These are phyloP conservation scores for Trichophyton verrucosum DNA, from an alignment of 2,329 filamentous ascomycete species.

Conservation along the genomic window DNA sequence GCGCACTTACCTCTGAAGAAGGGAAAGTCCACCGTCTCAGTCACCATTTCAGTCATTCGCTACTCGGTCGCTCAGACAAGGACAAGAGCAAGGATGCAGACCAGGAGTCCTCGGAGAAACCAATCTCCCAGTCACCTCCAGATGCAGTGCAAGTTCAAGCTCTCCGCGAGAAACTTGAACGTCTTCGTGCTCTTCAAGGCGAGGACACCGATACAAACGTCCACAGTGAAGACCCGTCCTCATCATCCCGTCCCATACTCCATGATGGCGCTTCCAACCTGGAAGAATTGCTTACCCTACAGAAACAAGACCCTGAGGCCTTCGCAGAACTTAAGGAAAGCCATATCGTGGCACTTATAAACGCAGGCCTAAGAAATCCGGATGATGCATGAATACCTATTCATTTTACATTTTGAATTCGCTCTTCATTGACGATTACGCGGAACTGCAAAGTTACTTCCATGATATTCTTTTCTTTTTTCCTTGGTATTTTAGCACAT, in stretches of 20 bases:
- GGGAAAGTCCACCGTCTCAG: constrained; percentile 57
- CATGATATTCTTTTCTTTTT: not conserved
- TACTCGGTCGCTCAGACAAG: constrained; percentile 33
- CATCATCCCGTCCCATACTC: constrained; percentile 27
- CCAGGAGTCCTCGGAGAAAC: constrained; percentile 27
- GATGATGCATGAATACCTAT: constrained; percentile 2
- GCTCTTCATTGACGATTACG: not conserved
- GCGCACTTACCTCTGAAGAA: constrained; percentile 55
- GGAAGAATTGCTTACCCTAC: constrained; percentile 33
- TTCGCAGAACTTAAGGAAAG: constrained; percentile 35
- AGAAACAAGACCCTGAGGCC: constrained; percentile 32
- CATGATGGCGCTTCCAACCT: constrained; percentile 34
- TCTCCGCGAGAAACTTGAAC: constrained; percentile 33
- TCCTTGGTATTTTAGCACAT: not conserved
- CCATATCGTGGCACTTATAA: constrained; percentile 36
- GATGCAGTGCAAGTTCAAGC: constrained; percentile 36
- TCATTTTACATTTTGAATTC: not conserved
- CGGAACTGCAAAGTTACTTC: not conserved
- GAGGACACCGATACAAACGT: constrained; percentile 11
- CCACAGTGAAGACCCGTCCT: constrained; percentile 25
- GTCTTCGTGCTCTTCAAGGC: constrained; percentile 29
- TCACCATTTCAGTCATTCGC: constrained; percentile 52
- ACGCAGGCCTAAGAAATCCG: constrained; percentile 24
- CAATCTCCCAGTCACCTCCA: constrained; percentile 22
- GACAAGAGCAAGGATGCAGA: constrained; percentile 23